Evolutionary conservation across 2,329 filamentous ascomycete species (phyloP).

Genomic region (Dothidotthia symphoricarpi): DNA sequence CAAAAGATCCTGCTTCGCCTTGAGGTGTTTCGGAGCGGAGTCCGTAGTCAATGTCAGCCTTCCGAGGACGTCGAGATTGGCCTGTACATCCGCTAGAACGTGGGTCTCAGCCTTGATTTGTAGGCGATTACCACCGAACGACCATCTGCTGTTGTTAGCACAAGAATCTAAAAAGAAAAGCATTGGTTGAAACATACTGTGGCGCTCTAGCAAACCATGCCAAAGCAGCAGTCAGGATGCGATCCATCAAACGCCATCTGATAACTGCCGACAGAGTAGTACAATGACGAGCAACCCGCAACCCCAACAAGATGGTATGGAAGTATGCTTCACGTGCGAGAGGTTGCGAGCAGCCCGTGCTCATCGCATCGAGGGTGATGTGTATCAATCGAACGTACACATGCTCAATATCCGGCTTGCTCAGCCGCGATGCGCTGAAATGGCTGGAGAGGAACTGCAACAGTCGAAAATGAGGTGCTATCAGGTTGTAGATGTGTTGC

Average conservation of each 20-base stretch:
- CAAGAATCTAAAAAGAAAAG: neutral
- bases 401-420: slow-evolving; percentile 75
- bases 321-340: slow-evolving; percentile 91
- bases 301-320: slow-evolving; percentile 77
- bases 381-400: slow-evolving; percentile 80
- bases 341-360: slow-evolving; percentile 67
- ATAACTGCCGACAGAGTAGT: slow-evolving; percentile 62
- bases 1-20: slow-evolving; percentile 80
- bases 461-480: slow-evolving; percentile 82
- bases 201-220: slow-evolving; percentile 84
- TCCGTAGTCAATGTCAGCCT: slow-evolving; percentile 53
- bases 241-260: slow-evolving; percentile 83
- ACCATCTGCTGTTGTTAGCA: slow-evolving; percentile 61
- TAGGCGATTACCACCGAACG: slow-evolving; percentile 88
- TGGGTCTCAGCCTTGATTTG: slow-evolving; percentile 92
- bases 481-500: slow-evolving; percentile 74
- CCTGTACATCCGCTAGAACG: slow-evolving; percentile 72
- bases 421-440: slow-evolving; percentile 87
- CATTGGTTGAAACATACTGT: slow-evolving; percentile 45
- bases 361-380: slow-evolving; percentile 71
- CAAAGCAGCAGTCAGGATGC: slow-evolving; percentile 79
- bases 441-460: slow-evolving; percentile 91
- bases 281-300: slow-evolving; percentile 72
- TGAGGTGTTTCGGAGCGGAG: slow-evolving; percentile 63
- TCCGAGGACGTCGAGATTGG: slow-evolving; percentile 63